These are phyloP conservation scores for Colletotrichum echinochloae DNA, from an alignment of 2,329 filamentous ascomycete genomes.

Conservation along the genomic window DNA sequence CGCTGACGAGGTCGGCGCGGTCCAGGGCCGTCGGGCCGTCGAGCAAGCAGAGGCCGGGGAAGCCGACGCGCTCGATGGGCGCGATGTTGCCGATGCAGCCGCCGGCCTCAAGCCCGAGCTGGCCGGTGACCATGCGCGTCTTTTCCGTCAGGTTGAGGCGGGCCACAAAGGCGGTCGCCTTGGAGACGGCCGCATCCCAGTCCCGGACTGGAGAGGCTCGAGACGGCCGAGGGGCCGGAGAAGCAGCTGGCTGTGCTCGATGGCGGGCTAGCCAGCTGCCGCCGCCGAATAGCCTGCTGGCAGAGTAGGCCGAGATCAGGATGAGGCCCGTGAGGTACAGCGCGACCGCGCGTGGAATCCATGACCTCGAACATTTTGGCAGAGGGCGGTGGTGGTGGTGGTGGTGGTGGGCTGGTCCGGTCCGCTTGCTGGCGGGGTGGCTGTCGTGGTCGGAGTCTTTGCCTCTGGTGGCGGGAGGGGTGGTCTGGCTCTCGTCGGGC, in stretches of 20 bases:
- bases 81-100: constrained; percentile 75
- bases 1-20: constrained; percentile 61
- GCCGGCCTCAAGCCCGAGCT: constrained; percentile 79
- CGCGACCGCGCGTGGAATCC: constrained; percentile 28
- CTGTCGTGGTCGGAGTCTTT: not conserved
- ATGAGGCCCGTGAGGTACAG: constrained; percentile 40
- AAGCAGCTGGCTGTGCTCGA: constrained; percentile 32
- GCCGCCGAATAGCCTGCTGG: constrained; percentile 37
- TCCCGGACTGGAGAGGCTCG: constrained; percentile 33
- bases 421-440: not conserved
- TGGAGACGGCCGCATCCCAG: constrained; percentile 78
- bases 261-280: constrained; percentile 38
- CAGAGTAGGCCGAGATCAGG: constrained; percentile 39
- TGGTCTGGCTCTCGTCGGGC: constrained; percentile 29
- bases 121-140: constrained; percentile 80
- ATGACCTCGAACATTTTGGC: constrained; percentile 29
- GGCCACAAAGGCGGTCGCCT: constrained; percentile 75
- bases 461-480: constrained; percentile 1
- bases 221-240: constrained; percentile 7
- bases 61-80: constrained; percentile 67
- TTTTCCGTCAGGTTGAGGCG: constrained; percentile 82
- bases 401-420: not conserved
- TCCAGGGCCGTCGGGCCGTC: constrained; percentile 79
- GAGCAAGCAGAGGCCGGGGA: constrained; percentile 81
- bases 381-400: not conserved